Percentiles rank a stretch among this genome's conserved stretches.
phyloP scores from a whole-genome alignment of 2,329 filamentous ascomycete genomes.

The Thielaviopsis punctulata region DNA sequence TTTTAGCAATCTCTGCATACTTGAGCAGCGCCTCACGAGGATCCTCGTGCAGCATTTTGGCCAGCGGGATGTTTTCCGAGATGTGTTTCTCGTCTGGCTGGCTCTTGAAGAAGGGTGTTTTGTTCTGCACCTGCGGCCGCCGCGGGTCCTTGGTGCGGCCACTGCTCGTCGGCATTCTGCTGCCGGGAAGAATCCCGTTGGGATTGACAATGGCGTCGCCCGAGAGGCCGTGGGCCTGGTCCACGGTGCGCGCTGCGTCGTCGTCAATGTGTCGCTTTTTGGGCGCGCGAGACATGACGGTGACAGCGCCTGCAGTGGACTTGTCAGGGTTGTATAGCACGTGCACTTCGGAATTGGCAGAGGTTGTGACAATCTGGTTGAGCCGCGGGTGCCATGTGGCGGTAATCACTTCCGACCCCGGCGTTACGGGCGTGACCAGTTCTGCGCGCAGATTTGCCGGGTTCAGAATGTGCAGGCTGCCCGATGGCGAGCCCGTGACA shows the following conservation, averaged over 20 bases:
- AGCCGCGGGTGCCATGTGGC: slow-evolving; percentile 87
- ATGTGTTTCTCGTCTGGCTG: slow-evolving; percentile 85
- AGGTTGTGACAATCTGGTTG: slow-evolving; percentile 91
- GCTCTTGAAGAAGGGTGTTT: slow-evolving; percentile 79
- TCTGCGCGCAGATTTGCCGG: slow-evolving; percentile 77
- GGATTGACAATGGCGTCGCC: slow-evolving; percentile 65
- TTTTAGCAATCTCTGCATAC: slow-evolving; percentile 84
- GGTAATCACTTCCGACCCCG: slow-evolving; percentile 63
- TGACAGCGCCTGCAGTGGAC: slow-evolving; percentile 65
- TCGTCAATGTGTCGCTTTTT: slow-evolving; percentile 95
- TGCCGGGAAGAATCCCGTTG: slow-evolving; percentile 37
- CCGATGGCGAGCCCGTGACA: slow-evolving; percentile 72
- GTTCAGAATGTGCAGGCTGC: slow-evolving; percentile 83
- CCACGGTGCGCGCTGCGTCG: slow-evolving; percentile 71
- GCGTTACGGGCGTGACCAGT: slow-evolving; percentile 74
- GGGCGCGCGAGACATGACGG: slow-evolving; percentile 81
- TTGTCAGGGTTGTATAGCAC: slow-evolving; percentile 79
- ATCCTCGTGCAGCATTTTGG: slow-evolving; percentile 89
- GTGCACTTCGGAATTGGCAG: slow-evolving; percentile 76
- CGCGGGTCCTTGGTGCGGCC: slow-evolving; percentile 64
- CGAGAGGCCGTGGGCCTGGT: slow-evolving; percentile 63
- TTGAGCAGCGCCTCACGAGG: slow-evolving; percentile 84
- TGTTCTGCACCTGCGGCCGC: slow-evolving; percentile 64
- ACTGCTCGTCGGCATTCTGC: slow-evolving; percentile 45
- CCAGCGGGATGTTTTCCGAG: slow-evolving; percentile 70